These are phyloP conservation scores for Hansenula sp. DNA, from an alignment of 1,139 yeast species.

Conservation along the genomic window DNA sequence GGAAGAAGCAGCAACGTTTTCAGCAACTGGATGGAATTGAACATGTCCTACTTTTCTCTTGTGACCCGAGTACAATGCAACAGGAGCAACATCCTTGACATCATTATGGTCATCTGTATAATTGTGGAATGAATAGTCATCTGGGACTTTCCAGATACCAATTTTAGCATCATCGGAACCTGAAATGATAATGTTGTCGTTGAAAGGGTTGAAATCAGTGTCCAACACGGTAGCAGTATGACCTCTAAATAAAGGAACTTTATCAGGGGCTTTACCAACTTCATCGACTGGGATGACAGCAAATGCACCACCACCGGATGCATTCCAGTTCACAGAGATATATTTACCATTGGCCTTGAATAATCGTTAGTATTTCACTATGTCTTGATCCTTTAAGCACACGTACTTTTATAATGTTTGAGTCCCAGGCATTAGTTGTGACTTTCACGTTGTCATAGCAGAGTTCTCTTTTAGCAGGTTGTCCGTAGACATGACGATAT, in stretches of 20 bases:
- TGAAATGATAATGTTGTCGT: constrained; percentile 70
- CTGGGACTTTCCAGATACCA: constrained; percentile 83
- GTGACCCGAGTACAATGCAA: constrained; percentile 74
- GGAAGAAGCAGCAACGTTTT: constrained; percentile 80
- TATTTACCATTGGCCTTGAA: constrained; percentile 69
- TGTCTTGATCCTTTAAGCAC: no score
- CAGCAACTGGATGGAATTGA: constrained; percentile 83
- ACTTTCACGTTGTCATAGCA: constrained; percentile 83
- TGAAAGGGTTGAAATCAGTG: constrained; percentile 88
- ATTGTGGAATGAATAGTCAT: constrained; percentile 64
- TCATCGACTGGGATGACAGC: constrained; percentile 84
- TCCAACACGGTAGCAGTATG: constrained; percentile 94
- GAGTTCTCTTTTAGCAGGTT: constrained; percentile 80
- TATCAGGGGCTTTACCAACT: constrained; percentile 92
- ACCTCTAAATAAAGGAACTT: constrained; percentile 89
- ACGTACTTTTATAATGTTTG: constrained; percentile 64
- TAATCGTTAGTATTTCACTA: constrained; percentile 1
- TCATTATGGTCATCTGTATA: constrained; percentile 58
- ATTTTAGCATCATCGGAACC: constrained; percentile 92
- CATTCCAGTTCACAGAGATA: constrained; percentile 84
- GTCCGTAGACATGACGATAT: constrained; percentile 94
- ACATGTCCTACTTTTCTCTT: constrained; percentile 93
- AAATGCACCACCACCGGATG: constrained; percentile 97
- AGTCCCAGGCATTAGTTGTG: constrained; percentile 94
- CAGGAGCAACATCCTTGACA: constrained; percentile 67